Percentiles rank a stretch among this genome's conserved stretches.
Conservation (phyloP, 306 rosid genomes). For the Malus orientalis region DNA sequence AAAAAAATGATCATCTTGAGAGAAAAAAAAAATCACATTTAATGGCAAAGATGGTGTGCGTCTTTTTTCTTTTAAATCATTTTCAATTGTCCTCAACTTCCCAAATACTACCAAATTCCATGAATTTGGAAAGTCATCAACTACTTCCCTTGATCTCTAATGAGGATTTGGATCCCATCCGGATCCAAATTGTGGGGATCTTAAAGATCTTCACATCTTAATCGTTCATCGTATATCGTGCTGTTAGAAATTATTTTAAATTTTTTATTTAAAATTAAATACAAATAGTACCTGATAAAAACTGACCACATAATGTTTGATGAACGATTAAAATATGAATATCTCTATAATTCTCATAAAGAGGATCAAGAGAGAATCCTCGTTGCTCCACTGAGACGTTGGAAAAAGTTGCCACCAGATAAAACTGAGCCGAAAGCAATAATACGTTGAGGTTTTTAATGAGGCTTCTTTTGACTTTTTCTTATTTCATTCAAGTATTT, state of each 20-base stretch:
- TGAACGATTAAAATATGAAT: rapidly evolving
- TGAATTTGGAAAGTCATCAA: not conserved
- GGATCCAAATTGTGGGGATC: rapidly evolving
- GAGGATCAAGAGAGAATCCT: rapidly evolving
- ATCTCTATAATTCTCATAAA: no score
- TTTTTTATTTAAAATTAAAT: no score
- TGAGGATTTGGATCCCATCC: no score
- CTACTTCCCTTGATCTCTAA: not conserved
- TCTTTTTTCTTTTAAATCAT: no score
- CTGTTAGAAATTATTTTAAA: rapidly evolving
- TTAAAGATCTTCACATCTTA: no score
- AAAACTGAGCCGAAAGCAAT: not conserved
- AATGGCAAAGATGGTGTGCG: no score
- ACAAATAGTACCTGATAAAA: no score
- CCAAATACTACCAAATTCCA: not conserved
- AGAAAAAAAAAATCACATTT: no score
- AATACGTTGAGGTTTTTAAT: not conserved
- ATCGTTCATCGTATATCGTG: rapidly evolving
- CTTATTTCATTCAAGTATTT: not conserved
- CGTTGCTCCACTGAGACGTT: not conserved
- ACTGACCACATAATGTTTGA: rapidly evolving
- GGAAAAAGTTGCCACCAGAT: not conserved
- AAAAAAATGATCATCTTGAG: no score
- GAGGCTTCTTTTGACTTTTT: not conserved
- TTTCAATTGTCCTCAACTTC: no score